Evolutionary conservation across 2,329 filamentous ascomycete genomes (phyloP), one percentile per base, ranked within the genome.

Genomic region (Cercospora sesami): DNA sequence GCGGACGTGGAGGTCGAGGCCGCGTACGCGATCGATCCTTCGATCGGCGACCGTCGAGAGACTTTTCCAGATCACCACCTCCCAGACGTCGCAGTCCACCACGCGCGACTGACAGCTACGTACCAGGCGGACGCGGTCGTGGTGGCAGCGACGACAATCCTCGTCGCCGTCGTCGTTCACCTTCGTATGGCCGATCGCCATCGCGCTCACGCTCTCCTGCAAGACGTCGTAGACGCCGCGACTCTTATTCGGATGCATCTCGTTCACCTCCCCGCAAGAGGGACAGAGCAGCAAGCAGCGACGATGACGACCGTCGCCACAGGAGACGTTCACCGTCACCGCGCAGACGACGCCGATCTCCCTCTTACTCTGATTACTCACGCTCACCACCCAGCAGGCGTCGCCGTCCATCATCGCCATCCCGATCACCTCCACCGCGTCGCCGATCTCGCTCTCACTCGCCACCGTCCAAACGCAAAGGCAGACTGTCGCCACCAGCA

Each of bases 351-450:
- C 73, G 69, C 61, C 66, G 68, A 60, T 83, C 79, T 91, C 75
- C 89, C 89, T 14, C 93, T 92, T 79, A 30, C 53, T 65, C 97
- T 93, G 58, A 86, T 85, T 64, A 96, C 89, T 71, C 70, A 58
- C 71, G 69, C 68, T 69, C 73, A 97, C 92, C 78, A 96, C 92
- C 60, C 89, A 64, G 60, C 63, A 68, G 66, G 63, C 89, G 76
- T 96, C 97, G 65, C 96, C 85, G 73, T 94, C 90, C 71, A 92
- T 89, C 3, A 93, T 69, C 66, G 26, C 66, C 63, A 23, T 60
- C 69, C 12, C 69, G 64, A 21, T 71, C 69, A 57, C 60, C 67
- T 36, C 62, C 62, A 14, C 31, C 53, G 48, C 64, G 69, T 33
- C 57, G 66, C 60, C 67, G 65, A 42, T 74, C 73, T 10, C 75